phyloP scores from a whole-genome alignment of 441 rosid genomes.

The Gossypium gossypioides region DNA sequence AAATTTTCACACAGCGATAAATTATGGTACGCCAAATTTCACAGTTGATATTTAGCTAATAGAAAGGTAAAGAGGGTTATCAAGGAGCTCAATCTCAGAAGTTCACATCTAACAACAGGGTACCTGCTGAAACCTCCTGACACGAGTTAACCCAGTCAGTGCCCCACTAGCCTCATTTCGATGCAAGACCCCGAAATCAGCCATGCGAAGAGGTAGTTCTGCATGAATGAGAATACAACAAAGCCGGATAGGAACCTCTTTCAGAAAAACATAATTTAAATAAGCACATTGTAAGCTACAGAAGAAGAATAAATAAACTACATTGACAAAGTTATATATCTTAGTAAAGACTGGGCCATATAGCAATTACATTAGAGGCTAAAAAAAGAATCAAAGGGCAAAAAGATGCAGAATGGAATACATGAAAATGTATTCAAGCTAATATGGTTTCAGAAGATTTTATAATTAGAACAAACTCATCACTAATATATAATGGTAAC shows the following conservation, averaged over 20 bases:
- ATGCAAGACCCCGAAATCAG: conserved; percentile 94
- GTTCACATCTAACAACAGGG: not conserved
- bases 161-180: conserved; percentile 99
- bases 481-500: not conserved
- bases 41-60: not conserved
- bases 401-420: not conserved
- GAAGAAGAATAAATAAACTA: not conserved
- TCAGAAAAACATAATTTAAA: not conserved
- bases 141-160: conserved; percentile 92
- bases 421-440: not conserved
- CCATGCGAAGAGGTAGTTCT: conserved; percentile 90
- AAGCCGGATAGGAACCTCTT: conserved; percentile 5
- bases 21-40: not conserved
- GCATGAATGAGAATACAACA: conserved; percentile 17
- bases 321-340: not conserved
- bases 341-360: not conserved
- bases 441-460: not conserved
- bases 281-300: not conserved
- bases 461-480: not conserved
- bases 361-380: not conserved
- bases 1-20: not conserved
- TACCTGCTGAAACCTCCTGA: conserved; percentile 97
- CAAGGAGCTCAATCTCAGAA: not conserved
- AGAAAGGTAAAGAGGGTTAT: not conserved
- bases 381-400: not conserved